phyloP scores from a whole-genome alignment of 108 stramenopile species.

The Nitzschia sp. region DNA sequence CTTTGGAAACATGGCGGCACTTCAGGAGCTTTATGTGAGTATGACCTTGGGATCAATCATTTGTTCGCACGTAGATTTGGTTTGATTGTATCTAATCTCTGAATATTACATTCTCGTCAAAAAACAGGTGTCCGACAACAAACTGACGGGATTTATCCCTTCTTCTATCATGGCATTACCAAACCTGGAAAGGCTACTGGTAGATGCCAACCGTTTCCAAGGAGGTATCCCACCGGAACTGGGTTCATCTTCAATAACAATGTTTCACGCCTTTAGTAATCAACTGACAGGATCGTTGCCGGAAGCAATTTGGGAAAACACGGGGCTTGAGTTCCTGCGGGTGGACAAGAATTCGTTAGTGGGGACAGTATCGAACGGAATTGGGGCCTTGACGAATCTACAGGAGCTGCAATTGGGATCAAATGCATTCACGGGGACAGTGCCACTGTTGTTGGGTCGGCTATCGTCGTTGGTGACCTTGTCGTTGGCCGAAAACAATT shows the following conservation, averaged over 20 bases:
- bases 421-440: slow-evolving; percentile 10
- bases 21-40: slow-evolving; percentile 1
- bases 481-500: slow-evolving; percentile 21
- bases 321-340: slow-evolving; percentile 43
- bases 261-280: slow-evolving; percentile 5
- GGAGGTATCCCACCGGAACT: slow-evolving; percentile 35
- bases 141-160: slow-evolving; percentile 24
- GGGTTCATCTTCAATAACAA: not conserved
- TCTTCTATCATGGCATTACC: not conserved
- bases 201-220: slow-evolving; percentile 15
- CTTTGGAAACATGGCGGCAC: slow-evolving; percentile 6
- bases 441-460: slow-evolving; percentile 19
- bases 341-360: slow-evolving; percentile 55
- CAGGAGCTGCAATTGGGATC: not conserved
- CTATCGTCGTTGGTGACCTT: slow-evolving; percentile 19
- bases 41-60: not conserved
- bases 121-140: slow-evolving; percentile 22
- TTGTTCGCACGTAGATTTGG: not conserved
- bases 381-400: slow-evolving; percentile 12
- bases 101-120: not conserved
- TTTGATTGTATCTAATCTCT: too few relatives aligned
- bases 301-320: slow-evolving; percentile 46
- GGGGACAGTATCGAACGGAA: slow-evolving; percentile 50
- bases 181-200: not conserved
- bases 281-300: slow-evolving; percentile 26